Evolutionary conservation across 1,284 basidiomycete species (phyloP).

Genomic region (Trichosporon ovoides): DNA sequence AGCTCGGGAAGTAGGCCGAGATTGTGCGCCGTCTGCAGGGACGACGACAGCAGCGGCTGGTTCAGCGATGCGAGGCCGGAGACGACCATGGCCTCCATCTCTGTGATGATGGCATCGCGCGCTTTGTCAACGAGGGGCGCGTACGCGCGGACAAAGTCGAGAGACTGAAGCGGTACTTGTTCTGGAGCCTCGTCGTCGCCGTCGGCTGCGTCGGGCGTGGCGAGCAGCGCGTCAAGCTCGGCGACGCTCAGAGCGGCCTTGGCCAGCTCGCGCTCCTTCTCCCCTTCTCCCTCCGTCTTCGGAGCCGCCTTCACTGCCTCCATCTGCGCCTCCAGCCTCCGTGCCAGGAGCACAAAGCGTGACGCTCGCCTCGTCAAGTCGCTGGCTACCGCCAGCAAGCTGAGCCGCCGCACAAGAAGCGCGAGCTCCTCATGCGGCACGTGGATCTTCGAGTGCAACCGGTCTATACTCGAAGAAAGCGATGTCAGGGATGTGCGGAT

Average conservation of each 20-base stretch:
- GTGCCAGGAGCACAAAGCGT: constrained; percentile 72
- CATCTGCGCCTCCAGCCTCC: constrained; percentile 75
- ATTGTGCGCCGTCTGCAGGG: constrained; percentile 91
- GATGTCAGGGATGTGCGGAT: constrained; percentile 42
- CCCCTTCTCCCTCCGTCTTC: constrained; percentile 51
- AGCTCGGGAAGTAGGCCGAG: constrained; percentile 76
- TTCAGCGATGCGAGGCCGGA: constrained; percentile 69
- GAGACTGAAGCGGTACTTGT: constrained; percentile 55
- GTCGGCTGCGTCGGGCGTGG: not conserved
- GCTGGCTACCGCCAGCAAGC: constrained; percentile 70
- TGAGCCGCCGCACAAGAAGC: constrained; percentile 63
- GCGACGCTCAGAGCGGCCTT: constrained; percentile 86
- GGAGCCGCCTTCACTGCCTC: constrained; percentile 53
- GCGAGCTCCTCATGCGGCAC: constrained; percentile 70
- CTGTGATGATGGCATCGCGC: constrained; percentile 62
- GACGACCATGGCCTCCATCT: constrained; percentile 84
- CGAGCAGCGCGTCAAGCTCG: constrained; percentile 56
- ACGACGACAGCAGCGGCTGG: constrained; percentile 79
- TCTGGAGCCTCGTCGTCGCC: constrained; percentile 2
- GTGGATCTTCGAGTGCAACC: constrained; percentile 76
- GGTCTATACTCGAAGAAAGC: constrained; percentile 46
- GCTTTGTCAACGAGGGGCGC: constrained; percentile 66
- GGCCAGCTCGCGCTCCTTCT: constrained; percentile 74
- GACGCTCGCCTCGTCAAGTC: constrained; percentile 75
- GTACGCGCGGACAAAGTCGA: constrained; percentile 65